Evolutionary conservation across 176 grass and related monocot genomes (phyloP).

Genomic region (Aegilops bicornis): DNA sequence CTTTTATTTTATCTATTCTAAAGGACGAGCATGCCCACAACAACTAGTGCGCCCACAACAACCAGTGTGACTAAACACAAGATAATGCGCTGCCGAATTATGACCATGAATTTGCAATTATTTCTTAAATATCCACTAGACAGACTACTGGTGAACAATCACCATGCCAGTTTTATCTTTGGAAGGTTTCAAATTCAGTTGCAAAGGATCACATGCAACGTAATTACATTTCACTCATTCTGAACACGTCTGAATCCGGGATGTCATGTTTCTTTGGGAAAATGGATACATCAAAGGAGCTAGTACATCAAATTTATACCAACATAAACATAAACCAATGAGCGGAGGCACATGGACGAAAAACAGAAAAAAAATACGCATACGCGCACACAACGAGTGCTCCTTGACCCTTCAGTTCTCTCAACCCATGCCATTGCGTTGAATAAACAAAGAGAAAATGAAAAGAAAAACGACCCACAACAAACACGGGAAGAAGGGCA

Average conservation of each 20-base stretch:
- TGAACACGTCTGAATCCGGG: not conserved
- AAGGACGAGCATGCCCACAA: too few relatives aligned
- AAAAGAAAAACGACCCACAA: too few relatives aligned
- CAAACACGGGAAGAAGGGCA: too few relatives aligned
- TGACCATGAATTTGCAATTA: conserved; percentile 25
- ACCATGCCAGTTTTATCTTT: not conserved
- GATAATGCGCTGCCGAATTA: not conserved
- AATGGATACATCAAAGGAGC: conserved; percentile 20
- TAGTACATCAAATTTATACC: conserved; percentile 19
- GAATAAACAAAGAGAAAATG: too few relatives aligned
- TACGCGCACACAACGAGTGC: too few relatives aligned
- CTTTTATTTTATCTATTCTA: too few relatives aligned
- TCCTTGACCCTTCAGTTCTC: too few relatives aligned
- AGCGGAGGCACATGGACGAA: not conserved
- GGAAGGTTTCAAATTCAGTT: not conserved
- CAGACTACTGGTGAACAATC: not conserved
- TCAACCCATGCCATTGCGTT: too few relatives aligned
- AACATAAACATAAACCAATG: conserved; percentile 14
- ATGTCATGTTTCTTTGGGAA: not conserved
- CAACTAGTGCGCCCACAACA: not conserved
- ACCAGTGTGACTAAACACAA: not conserved
- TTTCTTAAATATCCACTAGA: not conserved
- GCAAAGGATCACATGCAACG: conserved; percentile 2
- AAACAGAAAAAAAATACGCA: too few relatives aligned
- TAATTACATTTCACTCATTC: not conserved